These are phyloP conservation scores for Arthrobotrys iridis DNA, from an alignment of 2,329 filamentous ascomycete species.

Conservation along the genomic window DNA sequence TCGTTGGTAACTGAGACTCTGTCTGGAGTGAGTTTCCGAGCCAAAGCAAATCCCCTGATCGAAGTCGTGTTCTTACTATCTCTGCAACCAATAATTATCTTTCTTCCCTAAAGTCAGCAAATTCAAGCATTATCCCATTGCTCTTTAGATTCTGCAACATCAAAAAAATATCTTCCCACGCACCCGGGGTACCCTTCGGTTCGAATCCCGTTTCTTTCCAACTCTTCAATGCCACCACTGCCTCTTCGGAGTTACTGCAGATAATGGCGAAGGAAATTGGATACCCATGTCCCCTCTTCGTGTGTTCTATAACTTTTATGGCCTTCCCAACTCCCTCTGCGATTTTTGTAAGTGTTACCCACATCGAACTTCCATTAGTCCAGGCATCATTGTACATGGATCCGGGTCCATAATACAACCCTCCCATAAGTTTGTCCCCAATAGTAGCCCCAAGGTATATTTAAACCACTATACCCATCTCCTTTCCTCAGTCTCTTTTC, in stretches of 20 bases:
- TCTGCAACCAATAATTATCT: neutral
- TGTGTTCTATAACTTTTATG: neutral
- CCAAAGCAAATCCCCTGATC: no score
- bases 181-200: neutral
- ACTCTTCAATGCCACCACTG: neutral
- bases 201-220: neutral
- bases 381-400: conserved; percentile 2
- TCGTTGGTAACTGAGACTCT: no score
- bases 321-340: neutral
- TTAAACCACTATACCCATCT: neutral
- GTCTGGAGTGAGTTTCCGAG: no score
- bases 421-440: neutral
- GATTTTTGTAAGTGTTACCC: neutral
- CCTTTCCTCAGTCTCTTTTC: neutral
- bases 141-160: neutral
- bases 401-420: neutral
- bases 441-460: neutral
- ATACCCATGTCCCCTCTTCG: conserved; percentile 10
- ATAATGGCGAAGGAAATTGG: neutral
- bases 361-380: neutral
- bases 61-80: neutral
- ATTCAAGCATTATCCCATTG: neutral
- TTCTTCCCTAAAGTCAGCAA: neutral
- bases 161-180: neutral
- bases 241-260: neutral